phyloP scores from a whole-genome alignment of 306 rosid genomes.

The Carpinus fangiana region DNA sequence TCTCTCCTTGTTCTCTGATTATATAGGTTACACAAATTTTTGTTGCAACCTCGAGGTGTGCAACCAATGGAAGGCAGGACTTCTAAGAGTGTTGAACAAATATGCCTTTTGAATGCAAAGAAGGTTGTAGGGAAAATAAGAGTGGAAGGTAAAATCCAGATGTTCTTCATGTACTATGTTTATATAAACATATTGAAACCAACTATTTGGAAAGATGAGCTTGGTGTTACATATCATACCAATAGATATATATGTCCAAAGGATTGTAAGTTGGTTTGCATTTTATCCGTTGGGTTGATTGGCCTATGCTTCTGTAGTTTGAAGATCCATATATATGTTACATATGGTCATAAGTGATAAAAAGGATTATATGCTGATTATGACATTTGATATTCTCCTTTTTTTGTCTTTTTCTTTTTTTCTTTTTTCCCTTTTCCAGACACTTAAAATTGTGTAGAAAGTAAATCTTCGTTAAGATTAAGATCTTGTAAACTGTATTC shows the following conservation, averaged over 20 bases:
- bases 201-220: not conserved
- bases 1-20: conserved; percentile 20
- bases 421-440: conserved; percentile 1
- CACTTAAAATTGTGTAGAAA: conserved; percentile 17
- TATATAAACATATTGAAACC: not conserved
- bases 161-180: not conserved
- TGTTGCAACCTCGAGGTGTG: conserved; percentile 72
- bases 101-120: conserved; percentile 53
- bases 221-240: not conserved
- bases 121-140: conserved; percentile 84
- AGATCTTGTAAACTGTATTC: not conserved
- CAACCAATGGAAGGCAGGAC: conserved; percentile 55
- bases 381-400: conserved; percentile 8
- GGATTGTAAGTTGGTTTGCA: not conserved
- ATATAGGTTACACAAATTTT: conserved; percentile 69
- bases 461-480: not conserved
- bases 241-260: not conserved
- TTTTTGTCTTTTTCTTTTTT: not conserved
- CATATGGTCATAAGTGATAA: not conserved
- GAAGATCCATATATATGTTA: conserved; percentile 3
- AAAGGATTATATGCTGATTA: not conserved
- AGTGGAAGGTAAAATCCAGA: conserved; percentile 73
- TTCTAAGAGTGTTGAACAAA: conserved; percentile 58
- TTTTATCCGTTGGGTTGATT: not conserved
- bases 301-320: not conserved